Evolutionary conservation across 148 eudicot species (phyloP), one percentile per base, ranked within the genome.

Genomic region (Cornus kousa): DNA sequence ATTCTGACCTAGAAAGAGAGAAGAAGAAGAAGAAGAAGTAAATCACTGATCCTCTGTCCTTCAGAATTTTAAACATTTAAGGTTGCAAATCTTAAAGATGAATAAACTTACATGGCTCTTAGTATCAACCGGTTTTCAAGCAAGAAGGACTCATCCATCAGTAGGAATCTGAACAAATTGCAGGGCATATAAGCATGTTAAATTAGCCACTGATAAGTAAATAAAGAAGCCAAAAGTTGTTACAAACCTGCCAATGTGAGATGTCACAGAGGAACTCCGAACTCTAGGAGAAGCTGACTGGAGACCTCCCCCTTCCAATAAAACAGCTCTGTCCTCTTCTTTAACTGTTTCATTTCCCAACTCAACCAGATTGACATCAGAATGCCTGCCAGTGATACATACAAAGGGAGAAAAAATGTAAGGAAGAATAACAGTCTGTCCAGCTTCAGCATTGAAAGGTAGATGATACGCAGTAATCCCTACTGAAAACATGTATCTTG

Each of bases 81-180:
- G 22, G 13, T 68, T 77, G 55, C 48, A 77, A 14, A 77, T 55
- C 13, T 39, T 73, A 31, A 71, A 73, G 67, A 79, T 73, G 65
- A 80, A 72, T 62, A 83, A 67, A 82, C 93, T 82, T 88, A 95
- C 98, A 95, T 93, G 71, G 96, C 97, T 88, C 97, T 90, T 79
- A 95, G 78, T 11, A 89, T 87, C 80, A 86, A 76, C 60, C 90
- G 89, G 80, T 95, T 91, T 69, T 93, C 96, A 62, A 90, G 88
- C 89, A 95, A 89, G 86, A 93, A 93, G 75, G 89, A 69, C 83
- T 91, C 93, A 66, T 95, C 98, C 94, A 95, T 78, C 40, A 81
- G 77, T 73, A 93, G 75, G 79, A 95, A 89, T 81, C 97, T 95
- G 86, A 74, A 77, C 24, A 65, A 35, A 75, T 5, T 40, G 60